A percentile compares a stretch with the other conserved stretches of the same genome.
These are phyloP conservation scores for Nicotiana tomentosiformis DNA, from an alignment of 257 asterid genomes.

Conservation along the genomic window DNA sequence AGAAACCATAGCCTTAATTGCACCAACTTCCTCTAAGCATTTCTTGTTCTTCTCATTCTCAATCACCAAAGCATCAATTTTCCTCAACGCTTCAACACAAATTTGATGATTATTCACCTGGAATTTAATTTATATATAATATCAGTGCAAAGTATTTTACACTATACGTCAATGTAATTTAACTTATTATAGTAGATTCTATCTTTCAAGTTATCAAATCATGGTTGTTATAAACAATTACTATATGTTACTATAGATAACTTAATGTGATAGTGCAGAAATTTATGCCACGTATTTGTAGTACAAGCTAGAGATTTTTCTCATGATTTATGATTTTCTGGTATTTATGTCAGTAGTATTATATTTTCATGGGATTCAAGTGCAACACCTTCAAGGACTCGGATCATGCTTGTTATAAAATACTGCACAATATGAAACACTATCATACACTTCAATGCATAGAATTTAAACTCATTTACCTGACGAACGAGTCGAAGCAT, in stretches of 20 bases:
- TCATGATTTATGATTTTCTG: no score
- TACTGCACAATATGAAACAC: no score
- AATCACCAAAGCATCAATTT: conserved; percentile 29
- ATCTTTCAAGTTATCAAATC: no score
- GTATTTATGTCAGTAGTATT: no score
- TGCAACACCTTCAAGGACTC: no score
- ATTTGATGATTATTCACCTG: conserved; percentile 21
- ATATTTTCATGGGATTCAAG: no score
- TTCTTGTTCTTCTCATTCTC: conserved; percentile 30
- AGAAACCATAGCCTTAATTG: conserved; percentile 4
- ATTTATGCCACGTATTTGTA: no score
- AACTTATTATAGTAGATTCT: background rate
- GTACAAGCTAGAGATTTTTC: no score
- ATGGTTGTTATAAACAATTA: no score
- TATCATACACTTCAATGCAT: background rate
- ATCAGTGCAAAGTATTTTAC: background rate
- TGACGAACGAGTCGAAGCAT: conserved; percentile 22
- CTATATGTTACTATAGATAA: no score
- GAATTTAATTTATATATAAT: background rate
- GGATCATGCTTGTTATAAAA: no score
- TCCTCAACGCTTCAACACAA: conserved; percentile 24
- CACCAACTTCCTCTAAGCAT: conserved; percentile 32
- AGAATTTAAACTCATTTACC: background rate
- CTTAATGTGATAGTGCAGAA: no score
- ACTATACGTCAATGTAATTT: background rate